These are phyloP conservation scores for Arthrobotrys conoides DNA, from an alignment of 2,329 filamentous ascomycete genomes.

Conservation along the genomic window DNA sequence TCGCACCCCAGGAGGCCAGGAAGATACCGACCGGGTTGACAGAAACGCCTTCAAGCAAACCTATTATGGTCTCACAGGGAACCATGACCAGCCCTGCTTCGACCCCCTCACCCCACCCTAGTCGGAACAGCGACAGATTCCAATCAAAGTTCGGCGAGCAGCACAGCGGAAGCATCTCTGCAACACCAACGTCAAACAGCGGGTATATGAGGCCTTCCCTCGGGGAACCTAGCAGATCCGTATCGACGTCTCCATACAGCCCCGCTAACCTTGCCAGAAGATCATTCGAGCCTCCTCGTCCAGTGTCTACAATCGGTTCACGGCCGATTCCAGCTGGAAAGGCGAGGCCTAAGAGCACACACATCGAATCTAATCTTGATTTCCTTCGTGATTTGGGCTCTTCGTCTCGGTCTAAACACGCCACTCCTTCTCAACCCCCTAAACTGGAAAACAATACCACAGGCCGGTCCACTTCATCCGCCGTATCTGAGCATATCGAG, in stretches of 20 bases:
- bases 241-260: slow-evolving; percentile 75
- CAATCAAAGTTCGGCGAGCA: slow-evolving; percentile 69
- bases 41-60: slow-evolving; percentile 70
- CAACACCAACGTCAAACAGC: slow-evolving; percentile 36
- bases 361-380: slow-evolving; percentile 85
- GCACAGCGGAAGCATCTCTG: slow-evolving; percentile 51
- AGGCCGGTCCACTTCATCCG: slow-evolving; percentile 63
- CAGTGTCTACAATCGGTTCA: slow-evolving; percentile 74
- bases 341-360: slow-evolving; percentile 83
- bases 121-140: slow-evolving; percentile 68
- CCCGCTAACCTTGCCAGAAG: slow-evolving; percentile 79
- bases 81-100: slow-evolving; percentile 81
- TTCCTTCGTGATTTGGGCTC: slow-evolving; percentile 83
- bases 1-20: slow-evolving; percentile 63
- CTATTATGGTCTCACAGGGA: slow-evolving; percentile 77
- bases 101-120: slow-evolving; percentile 25
- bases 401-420: slow-evolving; percentile 67
- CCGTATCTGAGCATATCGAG: slow-evolving; percentile 72
- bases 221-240: slow-evolving; percentile 65
- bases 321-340: slow-evolving; percentile 68
- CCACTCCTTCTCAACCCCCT: slow-evolving; percentile 66
- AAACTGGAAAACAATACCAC: slow-evolving; percentile 65
- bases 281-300: slow-evolving; percentile 74
- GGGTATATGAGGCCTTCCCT: slow-evolving; percentile 62
- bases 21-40: slow-evolving; percentile 66